Evolutionary conservation across 306 rosid species (phyloP), one percentile per base, ranked within the genome.

Genomic region (Gynostemma pentaphyllum): DNA sequence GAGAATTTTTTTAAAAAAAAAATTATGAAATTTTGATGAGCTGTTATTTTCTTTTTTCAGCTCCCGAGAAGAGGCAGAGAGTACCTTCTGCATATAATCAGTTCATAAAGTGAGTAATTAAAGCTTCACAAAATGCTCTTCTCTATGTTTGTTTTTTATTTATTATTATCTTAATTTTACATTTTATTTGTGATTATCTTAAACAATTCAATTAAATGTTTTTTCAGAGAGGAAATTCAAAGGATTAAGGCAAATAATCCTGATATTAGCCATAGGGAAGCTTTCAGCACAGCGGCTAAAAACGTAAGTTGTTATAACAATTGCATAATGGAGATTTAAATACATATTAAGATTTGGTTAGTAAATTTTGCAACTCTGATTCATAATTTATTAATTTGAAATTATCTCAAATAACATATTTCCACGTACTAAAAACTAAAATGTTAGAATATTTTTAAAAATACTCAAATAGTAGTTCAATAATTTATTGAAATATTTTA

Each of bases 21-120:
- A 45, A 26, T n/a, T n/a, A 27, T 7, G 11, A 22, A 26, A 14
- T 61, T 39, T 68, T 66, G 3, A 68, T 74, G 87, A 80, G 78
- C 54, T 75, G 86, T 79, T 87, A 22, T 78, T 91, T 78, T 81
- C 85, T 72, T 60, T 82, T 79, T 79, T 74, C 97, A 94, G 99
- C 99, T 78, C 97, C 99, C 80, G 97, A 86, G 89, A 94, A 94
- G 94, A 86, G 94, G 89, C 99, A 94, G 83, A 89, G 97, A 64
- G 99, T 88, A 67, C 99, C 97, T 69, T 94, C 99, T 81, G 99
- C 99, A 64, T 94, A 94, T 70, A 94, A 94, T 69, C 99, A 89
- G 87, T 94, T 94, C 83, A 94, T 94, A 78, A 94, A 86, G 99
- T 94, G 89, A 83, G 27, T 39, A 68, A 40, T n/a, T 18, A 61